A percentile compares a stretch with the other conserved stretches of the same genome.
Evolutionary conservation across 352 stramenopile genomes (phyloP).

Genomic region (Phytopythium chamaehyphon): DNA sequence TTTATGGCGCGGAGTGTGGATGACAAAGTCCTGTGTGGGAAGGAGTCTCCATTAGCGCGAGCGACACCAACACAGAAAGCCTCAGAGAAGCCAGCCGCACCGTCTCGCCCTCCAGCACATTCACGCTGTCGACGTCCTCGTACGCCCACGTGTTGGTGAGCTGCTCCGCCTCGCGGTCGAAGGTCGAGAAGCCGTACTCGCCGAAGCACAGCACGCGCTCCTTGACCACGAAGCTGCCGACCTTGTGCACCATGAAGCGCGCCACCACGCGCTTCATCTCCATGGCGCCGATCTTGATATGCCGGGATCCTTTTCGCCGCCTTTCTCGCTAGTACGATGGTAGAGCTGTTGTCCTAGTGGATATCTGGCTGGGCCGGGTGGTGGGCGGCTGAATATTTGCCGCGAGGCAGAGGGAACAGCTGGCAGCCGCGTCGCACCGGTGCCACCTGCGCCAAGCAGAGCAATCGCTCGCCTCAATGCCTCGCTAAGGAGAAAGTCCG

Average conservation of each 20-base stretch:
- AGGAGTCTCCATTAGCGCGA: not conserved
- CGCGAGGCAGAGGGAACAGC: too few species aligned
- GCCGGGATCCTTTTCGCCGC: not conserved
- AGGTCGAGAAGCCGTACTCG: constrained; percentile 66
- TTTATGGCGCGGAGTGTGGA: constrained; percentile 68
- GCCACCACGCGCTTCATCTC: constrained; percentile 58
- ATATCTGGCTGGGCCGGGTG: too few species aligned
- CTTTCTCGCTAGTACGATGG: not conserved
- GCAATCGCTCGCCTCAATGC: too few species aligned
- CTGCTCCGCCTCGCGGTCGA: constrained; percentile 62
- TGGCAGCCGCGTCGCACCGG: too few species aligned
- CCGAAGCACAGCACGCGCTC: constrained; percentile 81
- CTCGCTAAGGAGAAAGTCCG: too few species aligned
- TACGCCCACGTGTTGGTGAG: constrained; percentile 83
- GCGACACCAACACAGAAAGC: too few species aligned
- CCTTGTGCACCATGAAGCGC: constrained; percentile 84
- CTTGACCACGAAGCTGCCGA: constrained; percentile 81
- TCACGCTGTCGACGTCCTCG: constrained; percentile 63
- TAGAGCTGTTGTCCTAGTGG: too few species aligned
- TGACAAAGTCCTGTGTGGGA: constrained; percentile 55
- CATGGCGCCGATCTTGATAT: constrained; percentile 15
- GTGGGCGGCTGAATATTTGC: too few species aligned
- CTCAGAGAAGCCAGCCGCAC: too few species aligned
- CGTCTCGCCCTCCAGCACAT: constrained; percentile 63
- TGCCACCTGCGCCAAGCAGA: too few species aligned